Conservation (phyloP, 164 flowering plant genomes). For the Aristolochia californica region DNA sequence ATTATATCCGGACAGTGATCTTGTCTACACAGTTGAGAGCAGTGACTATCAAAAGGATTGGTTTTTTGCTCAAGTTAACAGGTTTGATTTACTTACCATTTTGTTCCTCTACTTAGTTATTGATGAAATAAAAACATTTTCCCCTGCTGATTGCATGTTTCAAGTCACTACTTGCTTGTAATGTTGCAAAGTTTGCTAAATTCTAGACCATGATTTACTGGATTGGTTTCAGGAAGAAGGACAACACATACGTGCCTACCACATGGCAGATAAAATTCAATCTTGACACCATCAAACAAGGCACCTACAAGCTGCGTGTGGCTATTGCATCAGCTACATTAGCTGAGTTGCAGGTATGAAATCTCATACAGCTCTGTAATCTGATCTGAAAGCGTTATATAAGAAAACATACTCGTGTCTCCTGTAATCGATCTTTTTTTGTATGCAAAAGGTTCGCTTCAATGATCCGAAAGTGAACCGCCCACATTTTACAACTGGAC, state of each 20-base stretch:
- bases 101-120: background rate
- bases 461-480: slow-evolving; percentile 18
- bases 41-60: slow-evolving; percentile 64
- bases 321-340: slow-evolving; percentile 23
- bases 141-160: background rate
- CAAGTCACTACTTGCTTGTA: background rate
- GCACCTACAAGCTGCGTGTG: slow-evolving; percentile 17
- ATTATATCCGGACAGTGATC: slow-evolving; percentile 49
- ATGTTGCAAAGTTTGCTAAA: no score
- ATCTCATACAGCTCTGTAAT: background rate
- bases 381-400: background rate
- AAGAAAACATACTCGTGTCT: no score
- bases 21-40: slow-evolving; percentile 43
- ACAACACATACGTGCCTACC: slow-evolving; percentile 39
- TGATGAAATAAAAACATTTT: background rate
- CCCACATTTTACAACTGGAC: slow-evolving; percentile 35
- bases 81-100: slow-evolving; percentile 23
- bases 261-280: slow-evolving; percentile 29
- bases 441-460: slow-evolving; percentile 7
- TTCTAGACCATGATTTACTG: background rate
- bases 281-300: slow-evolving; percentile 11
- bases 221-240: slow-evolving; percentile 12
- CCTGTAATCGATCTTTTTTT: no score
- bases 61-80: slow-evolving; percentile 72
- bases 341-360: slow-evolving; percentile 21